Conservation (phyloP, 306 rosid species). For the Castanospermum australe region DNA sequence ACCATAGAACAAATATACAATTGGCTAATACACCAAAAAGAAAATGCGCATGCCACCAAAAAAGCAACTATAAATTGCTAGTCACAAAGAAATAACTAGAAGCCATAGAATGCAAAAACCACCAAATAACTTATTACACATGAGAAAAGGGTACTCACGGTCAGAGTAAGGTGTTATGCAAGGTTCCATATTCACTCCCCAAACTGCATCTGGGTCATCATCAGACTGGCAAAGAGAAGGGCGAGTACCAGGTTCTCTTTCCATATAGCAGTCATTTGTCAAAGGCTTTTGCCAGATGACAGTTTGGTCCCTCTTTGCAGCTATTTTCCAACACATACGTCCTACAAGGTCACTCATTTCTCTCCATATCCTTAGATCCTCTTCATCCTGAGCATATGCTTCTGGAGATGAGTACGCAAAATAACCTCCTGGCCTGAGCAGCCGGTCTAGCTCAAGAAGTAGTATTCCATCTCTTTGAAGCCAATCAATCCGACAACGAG, state of each 20-base stretch:
- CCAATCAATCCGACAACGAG: slow-evolving; percentile 45
- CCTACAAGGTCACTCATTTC: slow-evolving; percentile 46
- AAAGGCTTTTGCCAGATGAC: slow-evolving; percentile 46
- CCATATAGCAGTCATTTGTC: slow-evolving; percentile 43
- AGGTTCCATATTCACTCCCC: slow-evolving; percentile 46
- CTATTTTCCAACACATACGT: slow-evolving; percentile 43
- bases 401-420: slow-evolving; percentile 49
- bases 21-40: not conserved
- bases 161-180: slow-evolving; percentile 43
- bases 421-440: slow-evolving; percentile 46
- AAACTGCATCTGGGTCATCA: slow-evolving; percentile 39
- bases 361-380: slow-evolving; percentile 44
- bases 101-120: not conserved
- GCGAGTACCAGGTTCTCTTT: slow-evolving; percentile 37
- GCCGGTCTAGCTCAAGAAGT: slow-evolving; percentile 41
- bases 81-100: not conserved
- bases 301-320: slow-evolving; percentile 41
- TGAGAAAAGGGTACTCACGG: slow-evolving; percentile 30
- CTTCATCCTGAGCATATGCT: slow-evolving; percentile 50
- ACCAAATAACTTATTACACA: not conserved
- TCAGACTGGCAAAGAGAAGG: slow-evolving; percentile 47
- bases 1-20: not conserved
- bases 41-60: not conserved
- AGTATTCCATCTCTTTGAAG: slow-evolving; percentile 46
- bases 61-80: not conserved